Evolutionary conservation across 495 filamentous ascomycete genomes (phyloP), one percentile per base, ranked within the genome.

Genomic region (Hypoxylon intermedium): DNA sequence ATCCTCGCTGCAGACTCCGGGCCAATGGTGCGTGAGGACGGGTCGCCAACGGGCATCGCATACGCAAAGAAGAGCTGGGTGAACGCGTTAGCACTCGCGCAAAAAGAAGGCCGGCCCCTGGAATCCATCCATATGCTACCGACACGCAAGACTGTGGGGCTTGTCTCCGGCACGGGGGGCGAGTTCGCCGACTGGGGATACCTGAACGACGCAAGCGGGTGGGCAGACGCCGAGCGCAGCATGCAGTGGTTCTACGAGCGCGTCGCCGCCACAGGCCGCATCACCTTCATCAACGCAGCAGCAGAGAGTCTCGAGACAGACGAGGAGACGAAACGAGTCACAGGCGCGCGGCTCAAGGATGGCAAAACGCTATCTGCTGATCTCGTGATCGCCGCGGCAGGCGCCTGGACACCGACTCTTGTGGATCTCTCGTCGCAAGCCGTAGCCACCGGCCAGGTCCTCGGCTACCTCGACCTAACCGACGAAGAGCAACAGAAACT

Each of bases 401-500:
- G 94, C 5, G 90, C 94, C 1, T 97, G 92, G 92, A 89, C 89
- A 5, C 79, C 83, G 0, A 76, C 79, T 0, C 75, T 98, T 6
- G 75, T 98, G 38, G 89, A 96, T 74, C 74, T 97, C 0, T 76
- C 85, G n/a, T 90, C 90, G 2, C 81, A 88, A 16, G 86, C 84
- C 2, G 78, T 86, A 33, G 87, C 92, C 1, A 93, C 89, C 0
- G 94, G 89, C 1, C 94, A 98, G 67, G 82, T 87, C 0, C 69
- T 97, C 20, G 87, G 81, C 1, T 97, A 97, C 77, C 70, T 97
- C 24, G 72, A 79, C 49, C 71, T 97, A 45, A 86, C 86, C 0
- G 77, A 84, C 33, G 81, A 80, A 0, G 93, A 97, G 70, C 84
- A 91, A 68, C 70, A 74, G 0, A 70, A 67, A 3, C 76, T 96